Conservation (phyloP, 495 filamentous ascomycete genomes). For the Podospora comata region DNA sequence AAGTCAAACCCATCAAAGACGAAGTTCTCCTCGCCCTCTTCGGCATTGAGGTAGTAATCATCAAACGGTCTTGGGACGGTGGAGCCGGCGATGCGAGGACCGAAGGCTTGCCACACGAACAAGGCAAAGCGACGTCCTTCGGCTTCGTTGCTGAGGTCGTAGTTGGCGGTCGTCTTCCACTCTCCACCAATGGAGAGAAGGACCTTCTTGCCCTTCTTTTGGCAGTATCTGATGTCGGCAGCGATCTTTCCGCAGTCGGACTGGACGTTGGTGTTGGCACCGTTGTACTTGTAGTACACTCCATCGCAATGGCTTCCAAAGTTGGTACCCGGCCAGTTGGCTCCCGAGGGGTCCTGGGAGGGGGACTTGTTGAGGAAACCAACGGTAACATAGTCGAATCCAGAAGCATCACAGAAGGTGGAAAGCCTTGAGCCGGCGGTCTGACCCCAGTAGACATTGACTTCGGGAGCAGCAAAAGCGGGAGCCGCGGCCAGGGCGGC, state of each 20-base stretch:
- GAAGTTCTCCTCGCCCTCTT: conserved; percentile 21
- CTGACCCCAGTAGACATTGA: conserved; percentile 43
- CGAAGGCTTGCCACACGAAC: conserved; percentile 66
- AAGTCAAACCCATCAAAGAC: conserved; percentile 67
- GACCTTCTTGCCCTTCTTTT: conserved; percentile 60
- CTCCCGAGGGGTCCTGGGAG: conserved; percentile 31
- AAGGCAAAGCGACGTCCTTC: conserved; percentile 56
- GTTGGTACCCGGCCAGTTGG: conserved; percentile 41
- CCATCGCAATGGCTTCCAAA: conserved; percentile 40
- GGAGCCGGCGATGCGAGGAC: conserved; percentile 41
- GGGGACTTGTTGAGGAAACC: conserved; percentile 44
- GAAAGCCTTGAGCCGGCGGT: conserved; percentile 23
- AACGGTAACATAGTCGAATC: conserved; percentile 43
- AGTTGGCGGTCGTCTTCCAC: conserved; percentile 28
- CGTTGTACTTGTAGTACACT: conserved; percentile 30
- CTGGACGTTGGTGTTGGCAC: conserved; percentile 38
- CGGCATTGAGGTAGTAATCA: conserved; percentile 41
- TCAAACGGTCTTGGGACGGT: conserved; percentile 61
- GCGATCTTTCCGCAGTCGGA: conserved; percentile 41
- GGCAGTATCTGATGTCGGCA: conserved; percentile 59
- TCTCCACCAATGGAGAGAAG: conserved; percentile 61
- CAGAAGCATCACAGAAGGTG: conserved; percentile 31
- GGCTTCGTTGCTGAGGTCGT: conserved; percentile 46
- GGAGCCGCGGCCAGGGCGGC: conserved; percentile 36
- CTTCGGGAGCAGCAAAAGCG: conserved; percentile 26